These are phyloP conservation scores for Mastigamoeba balamuthi DNA, from an alignment of 78 protist genomes.

Conservation along the genomic window DNA sequence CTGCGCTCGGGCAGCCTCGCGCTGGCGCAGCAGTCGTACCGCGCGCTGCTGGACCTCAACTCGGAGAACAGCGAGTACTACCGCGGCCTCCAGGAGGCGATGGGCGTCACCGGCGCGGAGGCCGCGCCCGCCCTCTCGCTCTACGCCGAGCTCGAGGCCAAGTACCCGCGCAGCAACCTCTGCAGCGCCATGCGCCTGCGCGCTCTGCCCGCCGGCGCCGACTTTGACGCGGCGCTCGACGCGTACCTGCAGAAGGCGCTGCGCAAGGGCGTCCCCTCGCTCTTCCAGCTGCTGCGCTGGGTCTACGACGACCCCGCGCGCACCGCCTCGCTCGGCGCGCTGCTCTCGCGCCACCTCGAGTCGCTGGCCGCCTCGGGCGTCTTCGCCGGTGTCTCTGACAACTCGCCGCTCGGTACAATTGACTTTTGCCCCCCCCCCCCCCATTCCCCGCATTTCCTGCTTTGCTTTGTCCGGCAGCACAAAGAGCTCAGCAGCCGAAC, in stretches of 20 bases:
- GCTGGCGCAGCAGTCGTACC: too few relatives aligned
- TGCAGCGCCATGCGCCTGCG: neutral
- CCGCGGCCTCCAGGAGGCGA: neutral
- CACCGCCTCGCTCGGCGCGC: too few relatives aligned
- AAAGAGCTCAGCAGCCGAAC: too few relatives aligned
- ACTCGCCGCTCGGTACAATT: too few relatives aligned
- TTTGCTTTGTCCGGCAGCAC: too few relatives aligned
- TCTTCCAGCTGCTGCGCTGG: neutral
- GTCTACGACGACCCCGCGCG: neutral
- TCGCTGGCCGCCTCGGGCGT: too few relatives aligned
- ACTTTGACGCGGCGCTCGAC: neutral
- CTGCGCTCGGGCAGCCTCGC: too few relatives aligned
- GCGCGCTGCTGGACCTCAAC: too few relatives aligned
- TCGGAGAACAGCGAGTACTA: slow-evolving; percentile 15
- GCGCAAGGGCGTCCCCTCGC: slow-evolving; percentile 16
- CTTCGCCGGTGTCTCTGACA: too few relatives aligned
- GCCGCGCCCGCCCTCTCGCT: neutral
- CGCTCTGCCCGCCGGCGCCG: neutral
- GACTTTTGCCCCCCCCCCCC: too few relatives aligned
- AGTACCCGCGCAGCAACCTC: neutral
- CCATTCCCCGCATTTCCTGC: too few relatives aligned
- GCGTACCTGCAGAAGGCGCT: neutral
- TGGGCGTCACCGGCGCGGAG: neutral
- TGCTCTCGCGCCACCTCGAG: too few relatives aligned
- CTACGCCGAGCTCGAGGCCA: neutral